Percentiles rank a stretch among this genome's conserved stretches.
These are phyloP conservation scores for Styphnolobium japonicum DNA, from an alignment of 306 rosid genomes.

Conservation along the genomic window DNA sequence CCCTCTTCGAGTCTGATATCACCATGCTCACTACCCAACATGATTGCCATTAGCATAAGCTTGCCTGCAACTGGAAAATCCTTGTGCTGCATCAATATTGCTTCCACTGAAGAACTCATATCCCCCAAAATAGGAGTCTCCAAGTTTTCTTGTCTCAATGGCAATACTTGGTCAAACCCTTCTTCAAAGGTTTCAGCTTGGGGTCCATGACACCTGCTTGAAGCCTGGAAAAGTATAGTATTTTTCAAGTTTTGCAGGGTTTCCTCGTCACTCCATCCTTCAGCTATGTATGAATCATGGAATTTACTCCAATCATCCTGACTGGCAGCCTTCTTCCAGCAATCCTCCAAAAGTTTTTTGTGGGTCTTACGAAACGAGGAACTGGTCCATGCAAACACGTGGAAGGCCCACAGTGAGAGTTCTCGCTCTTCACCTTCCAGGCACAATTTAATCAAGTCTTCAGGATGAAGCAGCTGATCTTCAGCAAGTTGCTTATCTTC, in stretches of 20 bases:
- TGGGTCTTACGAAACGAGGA: constrained; percentile 65
- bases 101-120: constrained; percentile 60
- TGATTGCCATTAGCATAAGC: constrained; percentile 83
- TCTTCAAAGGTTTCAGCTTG: constrained; percentile 68
- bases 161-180: constrained; percentile 69
- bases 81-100: constrained; percentile 83
- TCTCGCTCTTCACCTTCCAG: constrained; percentile 55
- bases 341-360: constrained; percentile 72
- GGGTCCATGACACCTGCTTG: constrained; percentile 77
- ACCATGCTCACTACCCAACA: constrained; percentile 63
- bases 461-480: constrained; percentile 67
- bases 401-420: constrained; percentile 64
- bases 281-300: constrained; percentile 48
- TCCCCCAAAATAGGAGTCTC: constrained; percentile 45
- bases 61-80: constrained; percentile 88
- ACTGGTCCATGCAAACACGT: constrained; percentile 88
- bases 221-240: constrained; percentile 70
- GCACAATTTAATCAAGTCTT: constrained; percentile 73
- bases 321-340: constrained; percentile 86
- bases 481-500: constrained; percentile 59
- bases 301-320: constrained; percentile 75
- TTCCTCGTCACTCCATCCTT: constrained; percentile 92
- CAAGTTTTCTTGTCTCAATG: constrained; percentile 61
- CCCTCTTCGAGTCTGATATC: constrained; percentile 47
- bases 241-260: constrained; percentile 55